Conservation (phyloP, 768 basidiomycete genomes). For the Rhodotorula babjevae region DNA sequence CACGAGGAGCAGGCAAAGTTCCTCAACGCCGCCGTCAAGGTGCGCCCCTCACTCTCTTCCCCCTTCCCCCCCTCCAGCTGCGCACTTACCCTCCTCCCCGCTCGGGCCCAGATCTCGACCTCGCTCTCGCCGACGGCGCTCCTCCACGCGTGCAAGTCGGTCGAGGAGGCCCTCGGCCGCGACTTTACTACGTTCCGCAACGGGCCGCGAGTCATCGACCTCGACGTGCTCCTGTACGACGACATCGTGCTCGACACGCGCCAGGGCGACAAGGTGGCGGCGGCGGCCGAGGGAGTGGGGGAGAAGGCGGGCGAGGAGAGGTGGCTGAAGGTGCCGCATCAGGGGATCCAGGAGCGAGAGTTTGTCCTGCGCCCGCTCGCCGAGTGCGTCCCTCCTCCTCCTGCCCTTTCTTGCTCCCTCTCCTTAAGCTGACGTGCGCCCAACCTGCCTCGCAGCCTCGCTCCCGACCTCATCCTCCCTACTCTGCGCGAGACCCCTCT, state of each 20-base stretch:
- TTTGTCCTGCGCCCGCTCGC: constrained; percentile 82
- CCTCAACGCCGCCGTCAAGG: constrained; percentile 85
- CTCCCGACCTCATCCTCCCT: constrained; percentile 70
- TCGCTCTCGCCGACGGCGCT: constrained; percentile 59
- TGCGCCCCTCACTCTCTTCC: constrained; percentile 49
- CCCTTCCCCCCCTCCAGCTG: neutral
- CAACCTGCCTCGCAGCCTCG: constrained; percentile 57
- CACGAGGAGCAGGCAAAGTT: constrained; percentile 82
- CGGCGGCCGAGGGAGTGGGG: constrained; percentile 43
- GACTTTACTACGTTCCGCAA: constrained; percentile 65
- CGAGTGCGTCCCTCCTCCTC: constrained; percentile 59
- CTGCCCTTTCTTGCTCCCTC: too few species aligned
- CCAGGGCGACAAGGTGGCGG: constrained; percentile 33
- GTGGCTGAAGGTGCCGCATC: constrained; percentile 80
- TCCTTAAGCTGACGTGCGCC: neutral
- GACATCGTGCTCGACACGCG: constrained; percentile 57
- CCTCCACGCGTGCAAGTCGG: constrained; percentile 62
- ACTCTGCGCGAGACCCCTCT: constrained; percentile 52
- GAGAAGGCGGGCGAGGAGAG: constrained; percentile 51
- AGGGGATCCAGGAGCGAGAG: constrained; percentile 72
- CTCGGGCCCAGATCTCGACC: constrained; percentile 64
- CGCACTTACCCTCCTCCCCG: neutral
- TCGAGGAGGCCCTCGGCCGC: constrained; percentile 72
- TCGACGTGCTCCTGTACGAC: constrained; percentile 80
- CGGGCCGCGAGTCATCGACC: constrained; percentile 83